phyloP scores from a whole-genome alignment of 352 stramenopile genomes.

The Phytopythium delawarense region DNA sequence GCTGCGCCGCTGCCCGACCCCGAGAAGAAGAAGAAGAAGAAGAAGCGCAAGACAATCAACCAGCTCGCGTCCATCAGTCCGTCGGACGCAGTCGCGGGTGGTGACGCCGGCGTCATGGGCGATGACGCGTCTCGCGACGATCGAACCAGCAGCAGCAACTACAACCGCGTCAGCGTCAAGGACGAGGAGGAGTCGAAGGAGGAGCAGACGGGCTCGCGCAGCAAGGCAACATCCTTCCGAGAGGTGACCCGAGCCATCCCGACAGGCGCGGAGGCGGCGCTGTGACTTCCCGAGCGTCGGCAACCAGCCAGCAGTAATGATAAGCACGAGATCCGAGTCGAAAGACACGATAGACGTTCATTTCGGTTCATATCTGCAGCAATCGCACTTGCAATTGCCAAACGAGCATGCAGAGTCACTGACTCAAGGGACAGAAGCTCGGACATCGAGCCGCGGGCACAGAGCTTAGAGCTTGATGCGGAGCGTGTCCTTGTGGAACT shows the following conservation, averaged over 20 bases:
- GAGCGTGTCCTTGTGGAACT: constrained; percentile 62
- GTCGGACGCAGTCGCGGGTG: not conserved
- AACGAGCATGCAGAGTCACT: not conserved
- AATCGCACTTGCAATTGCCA: not conserved
- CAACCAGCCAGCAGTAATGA: not conserved
- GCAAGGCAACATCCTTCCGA: constrained; percentile 1
- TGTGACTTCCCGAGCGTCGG: not conserved
- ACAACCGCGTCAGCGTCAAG: not conserved
- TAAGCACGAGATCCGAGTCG: not conserved
- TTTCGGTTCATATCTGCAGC: constrained; percentile 4
- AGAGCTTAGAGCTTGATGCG: constrained; percentile 53
- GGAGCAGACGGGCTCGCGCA: not conserved
- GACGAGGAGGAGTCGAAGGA: not conserved
- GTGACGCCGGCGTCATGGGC: not conserved
- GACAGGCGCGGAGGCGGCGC: not conserved
- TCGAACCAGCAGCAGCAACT: not conserved
- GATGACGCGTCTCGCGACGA: not conserved
- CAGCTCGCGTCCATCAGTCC: constrained; percentile 5
- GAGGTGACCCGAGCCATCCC: constrained; percentile 8
- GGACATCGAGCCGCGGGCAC: not conserved
- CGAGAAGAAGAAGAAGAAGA: constrained; percentile 10
- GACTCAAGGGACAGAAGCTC: no score
- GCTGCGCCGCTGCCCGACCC: not conserved
- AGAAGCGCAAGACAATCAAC: constrained; percentile 1
- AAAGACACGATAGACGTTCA: constrained; percentile 1